These are phyloP conservation scores for Puccinia hordei DNA, from an alignment of 1,284 basidiomycete genomes.

Conservation along the genomic window DNA sequence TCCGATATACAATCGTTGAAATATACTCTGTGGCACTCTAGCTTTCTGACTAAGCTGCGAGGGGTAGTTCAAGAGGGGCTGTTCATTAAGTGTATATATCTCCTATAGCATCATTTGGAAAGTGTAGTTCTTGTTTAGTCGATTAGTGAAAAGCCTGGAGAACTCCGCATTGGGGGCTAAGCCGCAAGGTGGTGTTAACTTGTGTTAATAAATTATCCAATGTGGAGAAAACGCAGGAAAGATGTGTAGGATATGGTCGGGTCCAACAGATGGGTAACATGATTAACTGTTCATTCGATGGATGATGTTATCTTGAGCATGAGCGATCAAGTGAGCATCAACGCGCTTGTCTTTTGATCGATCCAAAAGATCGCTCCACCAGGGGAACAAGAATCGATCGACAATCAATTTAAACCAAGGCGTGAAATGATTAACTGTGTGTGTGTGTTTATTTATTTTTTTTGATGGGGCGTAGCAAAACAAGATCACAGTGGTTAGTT, in stretches of 20 bases:
- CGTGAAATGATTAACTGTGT: conserved; percentile 82
- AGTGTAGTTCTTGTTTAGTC: too few species aligned
- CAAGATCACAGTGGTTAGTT: background rate
- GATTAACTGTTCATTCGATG: conserved; percentile 37
- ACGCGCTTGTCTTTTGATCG: conserved; percentile 59
- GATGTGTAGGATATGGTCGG: background rate
- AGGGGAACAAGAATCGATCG: conserved; percentile 92
- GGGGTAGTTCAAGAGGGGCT: too few species aligned
- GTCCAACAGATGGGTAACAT: background rate
- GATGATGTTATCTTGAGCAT: conserved; percentile 27
- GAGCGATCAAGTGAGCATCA: conserved; percentile 26
- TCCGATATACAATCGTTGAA: too few species aligned
- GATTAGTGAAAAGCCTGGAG: too few species aligned
- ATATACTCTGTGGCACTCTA: too few species aligned
- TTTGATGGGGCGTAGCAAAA: conserved; percentile 12
- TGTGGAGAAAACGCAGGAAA: background rate
- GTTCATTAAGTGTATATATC: too few species aligned
- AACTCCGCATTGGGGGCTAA: too few species aligned
- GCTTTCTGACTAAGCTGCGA: too few species aligned
- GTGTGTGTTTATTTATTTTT: too few species aligned
- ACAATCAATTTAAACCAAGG: conserved; percentile 99
- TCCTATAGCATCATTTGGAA: too few species aligned
- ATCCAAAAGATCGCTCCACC: conserved; percentile 88
- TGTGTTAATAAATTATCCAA: too few species aligned
- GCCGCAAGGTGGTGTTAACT: too few species aligned